Evolutionary conservation across 2,329 filamentous ascomycete species (phyloP).

Genomic region (Rhinocladiella similis): DNA sequence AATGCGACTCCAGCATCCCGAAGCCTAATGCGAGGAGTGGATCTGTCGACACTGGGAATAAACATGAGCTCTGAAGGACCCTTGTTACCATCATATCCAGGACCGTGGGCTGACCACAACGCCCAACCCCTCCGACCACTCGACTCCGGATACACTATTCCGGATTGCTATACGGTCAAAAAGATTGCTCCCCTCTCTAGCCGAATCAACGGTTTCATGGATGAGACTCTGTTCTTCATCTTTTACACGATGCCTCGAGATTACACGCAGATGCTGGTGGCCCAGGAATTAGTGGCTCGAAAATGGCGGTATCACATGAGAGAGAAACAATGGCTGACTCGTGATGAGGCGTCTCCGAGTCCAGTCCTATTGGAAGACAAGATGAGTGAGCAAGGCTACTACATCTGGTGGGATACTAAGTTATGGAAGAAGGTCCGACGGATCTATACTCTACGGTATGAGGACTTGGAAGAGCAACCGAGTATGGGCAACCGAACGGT

Average conservation of each 20-base stretch:
- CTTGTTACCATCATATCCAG: conserved; percentile 63
- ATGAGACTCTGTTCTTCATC: conserved; percentile 68
- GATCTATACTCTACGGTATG: conserved; percentile 51
- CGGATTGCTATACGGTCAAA: conserved; percentile 64
- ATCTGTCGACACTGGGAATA: conserved; percentile 63
- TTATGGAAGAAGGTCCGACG: conserved; percentile 53
- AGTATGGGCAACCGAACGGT: conserved; percentile 27
- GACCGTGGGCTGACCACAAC: conserved; percentile 60
- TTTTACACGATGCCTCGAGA: conserved; percentile 69
- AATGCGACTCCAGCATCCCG: conserved; percentile 56
- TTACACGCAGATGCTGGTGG: conserved; percentile 65
- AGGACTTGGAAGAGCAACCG: conserved; percentile 47
- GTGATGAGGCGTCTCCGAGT: conserved; percentile 45
- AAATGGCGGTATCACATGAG: conserved; percentile 56
- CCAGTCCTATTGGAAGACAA: conserved; percentile 50
- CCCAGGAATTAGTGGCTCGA: conserved; percentile 58
- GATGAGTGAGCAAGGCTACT: conserved; percentile 52
- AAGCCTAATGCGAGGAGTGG: conserved; percentile 62
- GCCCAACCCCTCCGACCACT: conserved; percentile 54
- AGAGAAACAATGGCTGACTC: conserved; percentile 53
- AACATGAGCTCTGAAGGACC: conserved; percentile 61
- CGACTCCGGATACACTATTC: conserved; percentile 64
- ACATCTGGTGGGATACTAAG: conserved; percentile 51
- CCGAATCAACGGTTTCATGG: conserved; percentile 59
- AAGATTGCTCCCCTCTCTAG: conserved; percentile 64